Evolutionary conservation across 495 filamentous ascomycete genomes (phyloP).

Genomic region (Aeminium ludgeri): DNA sequence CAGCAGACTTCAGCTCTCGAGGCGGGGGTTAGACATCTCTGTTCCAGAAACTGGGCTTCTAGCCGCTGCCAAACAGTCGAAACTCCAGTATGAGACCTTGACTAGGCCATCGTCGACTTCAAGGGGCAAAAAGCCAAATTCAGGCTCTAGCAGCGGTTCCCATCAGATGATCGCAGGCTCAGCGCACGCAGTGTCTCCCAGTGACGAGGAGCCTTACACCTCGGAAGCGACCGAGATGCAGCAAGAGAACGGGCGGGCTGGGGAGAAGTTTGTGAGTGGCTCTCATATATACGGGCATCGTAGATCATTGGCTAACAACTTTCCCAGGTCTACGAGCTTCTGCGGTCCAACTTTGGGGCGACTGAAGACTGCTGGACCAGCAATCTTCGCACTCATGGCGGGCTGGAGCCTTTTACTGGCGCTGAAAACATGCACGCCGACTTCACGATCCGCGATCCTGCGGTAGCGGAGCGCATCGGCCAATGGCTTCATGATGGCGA

Average conservation of each 20-base stretch:
- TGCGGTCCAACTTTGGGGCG: background rate
- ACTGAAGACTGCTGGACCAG: slow-evolving; percentile 8
- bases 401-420: background rate
- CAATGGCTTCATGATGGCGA: background rate
- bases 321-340: slow-evolving; percentile 4
- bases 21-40: no score
- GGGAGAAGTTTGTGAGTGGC: slow-evolving; percentile 3
- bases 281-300: background rate
- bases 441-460: slow-evolving; percentile 2
- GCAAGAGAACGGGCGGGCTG: slow-evolving; percentile 1
- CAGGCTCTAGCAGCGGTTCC: no score
- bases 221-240: background rate
- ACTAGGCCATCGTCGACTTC: no score
- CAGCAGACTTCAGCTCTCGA: no score
- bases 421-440: slow-evolving; percentile 1
- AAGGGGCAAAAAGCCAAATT: no score
- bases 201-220: no score
- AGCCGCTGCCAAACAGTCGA: no score
- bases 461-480: background rate
- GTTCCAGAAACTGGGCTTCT: no score
- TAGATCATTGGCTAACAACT: background rate
- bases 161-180: no score
- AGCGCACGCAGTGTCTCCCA: no score
- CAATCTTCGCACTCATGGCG: background rate
- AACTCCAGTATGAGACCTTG: no score